Conservation (phyloP, 345 rosid genomes). For the Melastoma malabathricum region DNA sequence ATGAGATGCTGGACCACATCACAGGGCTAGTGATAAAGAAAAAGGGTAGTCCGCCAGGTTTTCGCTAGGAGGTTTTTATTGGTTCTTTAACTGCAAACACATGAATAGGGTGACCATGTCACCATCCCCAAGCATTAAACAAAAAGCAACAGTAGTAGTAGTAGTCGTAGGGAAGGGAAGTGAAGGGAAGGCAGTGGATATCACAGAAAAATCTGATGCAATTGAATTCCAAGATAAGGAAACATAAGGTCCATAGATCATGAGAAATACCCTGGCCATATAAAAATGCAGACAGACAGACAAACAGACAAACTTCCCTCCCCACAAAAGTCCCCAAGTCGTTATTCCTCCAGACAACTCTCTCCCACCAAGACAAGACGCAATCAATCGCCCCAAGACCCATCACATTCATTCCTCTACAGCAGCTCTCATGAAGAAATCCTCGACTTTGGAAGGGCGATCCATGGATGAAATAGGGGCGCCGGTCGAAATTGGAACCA, state of each 20-base stretch:
- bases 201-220: conserved; percentile 7
- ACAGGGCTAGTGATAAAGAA: background rate
- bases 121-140: conserved; percentile 8
- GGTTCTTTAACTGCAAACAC: conserved; percentile 26
- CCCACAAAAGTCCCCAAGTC: conserved; percentile 3
- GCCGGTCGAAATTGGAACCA: conserved; percentile 46
- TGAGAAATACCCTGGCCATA: conserved; percentile 14
- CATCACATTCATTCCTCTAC: conserved; percentile 19
- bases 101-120: conserved; percentile 27
- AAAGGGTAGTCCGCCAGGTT: background rate
- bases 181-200: no score
- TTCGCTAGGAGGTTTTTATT: conserved; percentile 19
- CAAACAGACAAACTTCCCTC: no score
- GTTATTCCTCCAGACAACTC: conserved; percentile 7
- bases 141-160: no score
- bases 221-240: conserved; percentile 19
- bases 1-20: background rate
- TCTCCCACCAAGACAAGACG: conserved; percentile 17
- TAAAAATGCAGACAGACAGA: conserved; percentile 10
- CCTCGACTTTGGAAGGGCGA: conserved; percentile 8
- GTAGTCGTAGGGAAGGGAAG: no score
- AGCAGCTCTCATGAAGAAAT: conserved; percentile 11
- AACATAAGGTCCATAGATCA: conserved; percentile 29
- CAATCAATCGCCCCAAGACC: conserved; percentile 2
- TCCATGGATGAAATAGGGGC: conserved; percentile 16